These are phyloP conservation scores for Skeletonema costatum DNA, from an alignment of 108 stramenopile genomes.

Conservation along the genomic window DNA sequence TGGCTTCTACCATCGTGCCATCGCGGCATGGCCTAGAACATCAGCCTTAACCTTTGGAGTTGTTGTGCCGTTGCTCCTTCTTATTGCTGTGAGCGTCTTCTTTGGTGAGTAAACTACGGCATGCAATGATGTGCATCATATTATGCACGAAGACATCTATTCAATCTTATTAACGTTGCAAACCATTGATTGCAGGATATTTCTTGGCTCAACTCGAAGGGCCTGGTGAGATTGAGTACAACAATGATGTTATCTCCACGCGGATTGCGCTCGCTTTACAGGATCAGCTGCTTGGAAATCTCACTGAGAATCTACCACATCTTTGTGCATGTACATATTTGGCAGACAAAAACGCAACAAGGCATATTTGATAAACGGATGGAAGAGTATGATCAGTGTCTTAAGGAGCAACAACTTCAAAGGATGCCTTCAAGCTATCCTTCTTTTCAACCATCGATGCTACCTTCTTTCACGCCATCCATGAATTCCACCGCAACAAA, in stretches of 20 bases:
- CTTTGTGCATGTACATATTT: neutral
- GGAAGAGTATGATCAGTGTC: neutral
- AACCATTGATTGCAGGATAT: neutral
- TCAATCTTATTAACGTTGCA: neutral
- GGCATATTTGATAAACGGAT: neutral
- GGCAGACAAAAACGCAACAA: neutral
- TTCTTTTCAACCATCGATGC: neutral
- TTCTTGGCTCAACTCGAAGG: conserved; percentile 29
- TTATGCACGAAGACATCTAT: neutral
- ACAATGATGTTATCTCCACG: conserved; percentile 34
- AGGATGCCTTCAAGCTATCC: neutral
- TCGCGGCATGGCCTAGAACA: conserved; percentile 26
- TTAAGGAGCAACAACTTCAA: neutral
- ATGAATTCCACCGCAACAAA: neutral
- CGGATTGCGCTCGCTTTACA: conserved; percentile 3
- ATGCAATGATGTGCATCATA: neutral
- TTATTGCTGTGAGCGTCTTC: conserved; percentile 15
- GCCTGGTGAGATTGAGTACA: conserved; percentile 15
- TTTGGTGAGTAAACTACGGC: conserved; percentile 11
- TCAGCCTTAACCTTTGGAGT: conserved; percentile 29
- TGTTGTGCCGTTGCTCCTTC: conserved; percentile 28
- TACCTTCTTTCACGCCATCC: neutral
- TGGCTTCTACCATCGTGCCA: neutral
- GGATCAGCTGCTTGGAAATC: neutral
- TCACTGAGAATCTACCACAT: neutral